Percentiles rank a stretch among this genome's conserved stretches.
Conservation (phyloP, 805 yeast genomes). For the Myxozyma melibiosi region DNA sequence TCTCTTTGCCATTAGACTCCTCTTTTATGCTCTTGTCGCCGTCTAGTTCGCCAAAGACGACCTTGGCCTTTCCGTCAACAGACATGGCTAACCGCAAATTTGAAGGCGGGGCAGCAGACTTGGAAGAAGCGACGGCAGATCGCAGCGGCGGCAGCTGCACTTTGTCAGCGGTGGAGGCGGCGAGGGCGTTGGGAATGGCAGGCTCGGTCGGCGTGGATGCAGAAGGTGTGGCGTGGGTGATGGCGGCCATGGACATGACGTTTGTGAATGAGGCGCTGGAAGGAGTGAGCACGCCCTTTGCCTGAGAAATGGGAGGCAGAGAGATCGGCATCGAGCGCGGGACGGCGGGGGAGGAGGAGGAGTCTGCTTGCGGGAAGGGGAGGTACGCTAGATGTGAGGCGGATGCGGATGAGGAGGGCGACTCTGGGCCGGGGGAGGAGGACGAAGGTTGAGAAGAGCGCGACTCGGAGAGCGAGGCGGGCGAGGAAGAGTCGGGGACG, state of each 20-base stretch:
- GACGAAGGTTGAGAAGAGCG: neutral
- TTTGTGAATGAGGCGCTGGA: conserved; percentile 13
- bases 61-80: conserved; percentile 46
- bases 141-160: neutral
- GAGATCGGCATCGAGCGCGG: conserved; percentile 1
- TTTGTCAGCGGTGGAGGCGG: neutral
- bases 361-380: neutral
- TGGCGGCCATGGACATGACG: conserved; percentile 22
- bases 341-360: conserved; percentile 1
- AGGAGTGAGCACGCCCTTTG: conserved; percentile 21
- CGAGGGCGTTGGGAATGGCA: neutral
- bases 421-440: conserved; percentile 15
- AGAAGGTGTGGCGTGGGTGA: neutral
- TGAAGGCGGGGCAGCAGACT: no score
- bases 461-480: conserved; percentile 6
- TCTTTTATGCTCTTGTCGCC: no score
- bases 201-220: neutral
- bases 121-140: neutral
- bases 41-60: conserved; percentile 38
- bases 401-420: conserved; percentile 1
- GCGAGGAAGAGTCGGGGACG: conserved; percentile 5
- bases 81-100: conserved; percentile 40
- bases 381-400: no score
- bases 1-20: no score
- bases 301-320: neutral